phyloP scores from a whole-genome alignment of 345 rosid species.

The Kernera saxatilis region DNA sequence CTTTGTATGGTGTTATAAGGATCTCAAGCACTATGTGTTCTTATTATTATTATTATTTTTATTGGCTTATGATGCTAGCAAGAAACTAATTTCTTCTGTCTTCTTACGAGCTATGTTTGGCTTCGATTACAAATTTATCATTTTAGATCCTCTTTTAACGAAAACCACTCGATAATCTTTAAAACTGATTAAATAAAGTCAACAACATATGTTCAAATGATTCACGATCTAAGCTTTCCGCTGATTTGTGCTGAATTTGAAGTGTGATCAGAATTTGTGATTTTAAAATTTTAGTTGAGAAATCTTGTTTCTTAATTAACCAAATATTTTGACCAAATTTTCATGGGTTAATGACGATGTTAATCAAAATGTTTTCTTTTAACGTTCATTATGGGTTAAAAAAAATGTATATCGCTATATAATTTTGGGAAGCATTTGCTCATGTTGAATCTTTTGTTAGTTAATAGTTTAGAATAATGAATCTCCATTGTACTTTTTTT shows the following conservation, averaged over 20 bases:
- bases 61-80: slow-evolving; percentile 9
- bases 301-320: too few relatives aligned
- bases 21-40: background rate
- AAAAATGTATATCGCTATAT: too few relatives aligned
- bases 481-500: too few relatives aligned
- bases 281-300: too few relatives aligned
- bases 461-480: too few relatives aligned
- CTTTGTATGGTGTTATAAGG: background rate
- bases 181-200: background rate
- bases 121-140: background rate
- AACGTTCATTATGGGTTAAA: too few relatives aligned
- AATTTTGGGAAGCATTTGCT: too few relatives aligned
- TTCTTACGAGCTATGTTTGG: background rate
- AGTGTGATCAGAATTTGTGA: background rate
- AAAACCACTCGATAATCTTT: background rate
- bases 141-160: background rate
- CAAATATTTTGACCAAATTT: too few relatives aligned
- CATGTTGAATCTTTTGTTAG: too few relatives aligned
- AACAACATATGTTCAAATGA: background rate
- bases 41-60: background rate
- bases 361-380: too few relatives aligned
- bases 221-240: background rate
- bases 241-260: background rate
- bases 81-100: background rate
- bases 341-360: too few relatives aligned